Conservation (phyloP, 169 alveolate species). For the Cardiosporidium cionae region DNA sequence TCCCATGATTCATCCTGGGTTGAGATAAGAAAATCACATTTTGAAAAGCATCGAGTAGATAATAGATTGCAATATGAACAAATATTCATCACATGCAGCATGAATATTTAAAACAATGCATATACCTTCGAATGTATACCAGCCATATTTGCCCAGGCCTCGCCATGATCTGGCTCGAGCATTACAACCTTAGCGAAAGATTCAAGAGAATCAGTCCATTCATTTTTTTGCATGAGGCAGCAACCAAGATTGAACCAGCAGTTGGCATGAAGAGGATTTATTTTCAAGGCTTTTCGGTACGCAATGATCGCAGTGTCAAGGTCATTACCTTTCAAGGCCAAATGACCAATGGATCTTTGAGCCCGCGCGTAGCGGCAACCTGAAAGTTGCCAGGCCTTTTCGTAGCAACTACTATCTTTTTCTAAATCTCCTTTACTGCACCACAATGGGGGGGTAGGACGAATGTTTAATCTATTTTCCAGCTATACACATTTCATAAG, state of each 20-base stretch:
- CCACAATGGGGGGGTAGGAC: slow-evolving; percentile 72
- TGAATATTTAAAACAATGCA: background rate
- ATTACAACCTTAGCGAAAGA: slow-evolving; percentile 69
- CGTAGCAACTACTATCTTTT: slow-evolving; percentile 55
- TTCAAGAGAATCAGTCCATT: slow-evolving; percentile 55
- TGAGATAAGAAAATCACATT: background rate
- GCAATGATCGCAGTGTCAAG: slow-evolving; percentile 58
- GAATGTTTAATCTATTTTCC: slow-evolving; percentile 48
- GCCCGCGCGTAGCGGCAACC: slow-evolving; percentile 73
- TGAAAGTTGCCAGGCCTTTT: slow-evolving; percentile 74
- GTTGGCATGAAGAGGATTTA: slow-evolving; percentile 67
- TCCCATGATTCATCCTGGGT: slow-evolving; percentile 54
- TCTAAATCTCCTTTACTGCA: slow-evolving; percentile 77
- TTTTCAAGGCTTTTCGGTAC: slow-evolving; percentile 61
- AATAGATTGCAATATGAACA: background rate
- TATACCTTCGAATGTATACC: slow-evolving; percentile 54
- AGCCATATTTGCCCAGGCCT: slow-evolving; percentile 88
- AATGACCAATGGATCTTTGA: slow-evolving; percentile 70
- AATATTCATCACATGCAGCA: background rate
- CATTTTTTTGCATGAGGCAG: slow-evolving; percentile 60
- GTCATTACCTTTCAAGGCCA: slow-evolving; percentile 40
- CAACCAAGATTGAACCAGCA: slow-evolving; percentile 76
- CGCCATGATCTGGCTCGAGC: slow-evolving; percentile 72
- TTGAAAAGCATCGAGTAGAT: background rate
- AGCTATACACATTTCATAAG: slow-evolving; percentile 24